phyloP scores from a whole-genome alignment of 2,329 filamentous ascomycete genomes.

The Colletotrichum caudatum region DNA sequence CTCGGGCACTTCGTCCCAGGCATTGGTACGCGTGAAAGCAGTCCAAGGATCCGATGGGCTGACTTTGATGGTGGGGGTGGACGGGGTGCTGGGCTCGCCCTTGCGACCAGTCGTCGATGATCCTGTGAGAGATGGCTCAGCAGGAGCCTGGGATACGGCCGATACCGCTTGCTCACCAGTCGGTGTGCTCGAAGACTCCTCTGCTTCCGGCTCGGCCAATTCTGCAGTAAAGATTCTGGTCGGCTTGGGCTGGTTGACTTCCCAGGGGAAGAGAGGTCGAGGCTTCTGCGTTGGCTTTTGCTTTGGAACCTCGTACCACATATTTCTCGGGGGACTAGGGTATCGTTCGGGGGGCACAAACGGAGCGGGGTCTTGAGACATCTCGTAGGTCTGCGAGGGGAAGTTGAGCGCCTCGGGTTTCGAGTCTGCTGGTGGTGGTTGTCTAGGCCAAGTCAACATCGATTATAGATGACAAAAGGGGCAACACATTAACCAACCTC shows the following conservation, averaged over 20 bases:
- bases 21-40: constrained; percentile 81
- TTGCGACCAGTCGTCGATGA: constrained; percentile 47
- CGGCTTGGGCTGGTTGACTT: constrained; percentile 72
- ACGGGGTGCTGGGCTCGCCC: constrained; percentile 61
- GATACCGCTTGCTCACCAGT: constrained; percentile 46
- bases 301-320: constrained; percentile 88
- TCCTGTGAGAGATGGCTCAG: constrained; percentile 53
- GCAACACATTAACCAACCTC: constrained; percentile 59
- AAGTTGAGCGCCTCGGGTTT: constrained; percentile 89
- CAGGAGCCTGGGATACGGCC: constrained; percentile 43
- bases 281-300: constrained; percentile 67
- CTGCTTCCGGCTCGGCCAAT: constrained; percentile 37
- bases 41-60: constrained; percentile 74
- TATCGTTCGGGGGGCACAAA: constrained; percentile 84
- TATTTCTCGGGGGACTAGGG: constrained; percentile 84
- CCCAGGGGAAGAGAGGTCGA: constrained; percentile 91
- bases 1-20: constrained; percentile 91
- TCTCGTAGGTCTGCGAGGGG: constrained; percentile 81
- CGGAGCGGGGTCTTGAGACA: constrained; percentile 80
- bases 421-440: constrained; percentile 73
- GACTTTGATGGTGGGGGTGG: constrained; percentile 61
- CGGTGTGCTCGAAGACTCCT: constrained; percentile 46
- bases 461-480: background rate
- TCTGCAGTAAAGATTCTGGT: constrained; percentile 70
- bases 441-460: constrained; percentile 57